Percentiles rank a stretch among this genome's conserved stretches.
These are phyloP conservation scores for Phytophthora rubi DNA, from an alignment of 352 stramenopile genomes.

Conservation along the genomic window DNA sequence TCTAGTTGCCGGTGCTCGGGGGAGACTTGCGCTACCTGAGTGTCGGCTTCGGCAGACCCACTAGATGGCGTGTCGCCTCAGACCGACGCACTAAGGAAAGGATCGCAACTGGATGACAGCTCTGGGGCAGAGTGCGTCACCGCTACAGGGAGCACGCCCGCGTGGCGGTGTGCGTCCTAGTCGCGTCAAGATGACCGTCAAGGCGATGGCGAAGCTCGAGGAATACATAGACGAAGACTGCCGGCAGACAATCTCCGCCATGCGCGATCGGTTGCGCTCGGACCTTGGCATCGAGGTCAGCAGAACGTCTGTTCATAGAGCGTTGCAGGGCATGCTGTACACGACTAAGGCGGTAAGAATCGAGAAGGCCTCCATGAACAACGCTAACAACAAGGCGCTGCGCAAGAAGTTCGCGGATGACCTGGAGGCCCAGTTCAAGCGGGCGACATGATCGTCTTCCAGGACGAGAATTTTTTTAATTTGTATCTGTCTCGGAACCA, in stretches of 20 bases:
- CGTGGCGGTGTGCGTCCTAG: background rate
- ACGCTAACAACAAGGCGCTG: slow-evolving; percentile 23
- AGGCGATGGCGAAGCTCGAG: slow-evolving; percentile 5
- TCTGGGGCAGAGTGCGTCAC: too few species aligned
- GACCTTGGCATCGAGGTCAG: slow-evolving; percentile 15
- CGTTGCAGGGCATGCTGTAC: slow-evolving; percentile 32
- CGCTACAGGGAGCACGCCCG: background rate
- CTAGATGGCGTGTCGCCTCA: too few species aligned
- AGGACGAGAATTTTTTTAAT: slow-evolving; percentile 36
- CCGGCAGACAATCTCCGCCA: background rate
- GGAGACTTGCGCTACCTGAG: too few species aligned
- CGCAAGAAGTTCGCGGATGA: slow-evolving; percentile 19
- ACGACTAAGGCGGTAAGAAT: slow-evolving; percentile 22
- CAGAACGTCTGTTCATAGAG: slow-evolving; percentile 18
- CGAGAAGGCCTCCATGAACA: slow-evolving; percentile 36
- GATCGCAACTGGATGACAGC: too few species aligned
- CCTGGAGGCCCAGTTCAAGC: slow-evolving; percentile 15
- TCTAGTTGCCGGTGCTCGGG: too few species aligned
- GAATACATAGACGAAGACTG: slow-evolving; percentile 21
- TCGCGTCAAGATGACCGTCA: slow-evolving; percentile 6
- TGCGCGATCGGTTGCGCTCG: slow-evolving; percentile 8
- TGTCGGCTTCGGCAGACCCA: too few species aligned
- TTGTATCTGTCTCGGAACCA: slow-evolving; percentile 30
- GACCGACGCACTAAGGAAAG: too few species aligned
- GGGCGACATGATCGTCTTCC: slow-evolving; percentile 33